Conservation (phyloP, 169 alveolate genomes). For the Plasmodium vivax region DNA sequence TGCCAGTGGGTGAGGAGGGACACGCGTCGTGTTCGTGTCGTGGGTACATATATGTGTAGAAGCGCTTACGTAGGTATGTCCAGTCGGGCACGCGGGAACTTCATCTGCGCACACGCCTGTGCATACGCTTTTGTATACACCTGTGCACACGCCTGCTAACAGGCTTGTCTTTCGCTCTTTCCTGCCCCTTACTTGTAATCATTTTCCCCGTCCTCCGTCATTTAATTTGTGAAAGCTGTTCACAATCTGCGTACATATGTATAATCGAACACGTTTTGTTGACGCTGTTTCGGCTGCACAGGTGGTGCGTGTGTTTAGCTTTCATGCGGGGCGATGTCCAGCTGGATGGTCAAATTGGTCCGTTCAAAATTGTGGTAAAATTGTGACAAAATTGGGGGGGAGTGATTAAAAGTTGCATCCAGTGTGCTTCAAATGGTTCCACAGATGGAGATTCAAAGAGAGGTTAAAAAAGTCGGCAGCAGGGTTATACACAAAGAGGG, state of each 20-base stretch:
- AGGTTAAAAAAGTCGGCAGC: neutral
- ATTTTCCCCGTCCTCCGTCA: constrained; percentile 36
- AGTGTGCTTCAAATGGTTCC: neutral
- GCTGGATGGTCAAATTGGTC: neutral
- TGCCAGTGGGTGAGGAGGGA: neutral
- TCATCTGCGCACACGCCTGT: neutral
- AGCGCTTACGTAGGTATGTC: neutral
- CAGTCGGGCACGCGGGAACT: neutral
- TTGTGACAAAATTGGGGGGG: neutral
- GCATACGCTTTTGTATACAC: neutral
- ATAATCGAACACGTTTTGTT: neutral
- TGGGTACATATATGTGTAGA: neutral
- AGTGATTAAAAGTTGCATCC: neutral
- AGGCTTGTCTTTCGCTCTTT: neutral
- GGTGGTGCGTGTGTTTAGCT: neutral
- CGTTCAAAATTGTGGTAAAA: neutral
- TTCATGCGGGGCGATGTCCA: neutral
- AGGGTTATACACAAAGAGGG: neutral
- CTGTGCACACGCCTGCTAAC: neutral
- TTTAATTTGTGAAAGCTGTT: constrained; percentile 12
- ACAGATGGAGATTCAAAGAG: neutral
- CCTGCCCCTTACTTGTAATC: constrained; percentile 25
- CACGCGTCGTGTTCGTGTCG: neutral
- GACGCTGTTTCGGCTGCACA: neutral
- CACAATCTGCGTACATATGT: neutral